These are phyloP conservation scores for Talaromyces ruber DNA, from an alignment of 495 filamentous ascomycete genomes.

Conservation along the genomic window DNA sequence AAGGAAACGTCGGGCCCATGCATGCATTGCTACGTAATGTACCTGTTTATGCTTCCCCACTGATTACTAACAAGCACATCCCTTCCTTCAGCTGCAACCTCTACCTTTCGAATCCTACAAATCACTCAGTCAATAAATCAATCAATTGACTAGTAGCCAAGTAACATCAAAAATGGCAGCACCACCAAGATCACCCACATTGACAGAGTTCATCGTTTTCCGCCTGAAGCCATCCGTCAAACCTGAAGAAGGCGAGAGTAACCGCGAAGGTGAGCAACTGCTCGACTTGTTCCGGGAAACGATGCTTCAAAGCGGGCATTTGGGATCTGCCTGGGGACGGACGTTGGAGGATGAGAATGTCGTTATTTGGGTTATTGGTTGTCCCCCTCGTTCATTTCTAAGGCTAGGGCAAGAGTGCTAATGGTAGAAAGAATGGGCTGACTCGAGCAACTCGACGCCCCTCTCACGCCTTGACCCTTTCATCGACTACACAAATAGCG, in stretches of 20 bases:
- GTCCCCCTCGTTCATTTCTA: conserved; percentile 3
- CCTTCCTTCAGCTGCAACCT: not conserved
- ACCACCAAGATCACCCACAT: conserved; percentile 3
- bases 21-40: not conserved
- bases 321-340: conserved; percentile 32
- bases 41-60: not conserved
- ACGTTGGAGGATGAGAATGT: conserved; percentile 25
- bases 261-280: conserved; percentile 21
- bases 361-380: conserved; percentile 34
- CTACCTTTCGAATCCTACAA: not conserved
- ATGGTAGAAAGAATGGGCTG: conserved; percentile 30
- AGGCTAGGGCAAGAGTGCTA: not conserved
- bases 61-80: not conserved
- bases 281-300: conserved; percentile 19
- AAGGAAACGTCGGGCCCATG: not conserved
- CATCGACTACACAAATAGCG: conserved; percentile 9
- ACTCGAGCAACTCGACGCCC: conserved; percentile 20
- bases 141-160: not conserved
- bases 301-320: conserved; percentile 27
- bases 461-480: conserved; percentile 15
- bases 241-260: conserved; percentile 29
- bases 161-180: not conserved
- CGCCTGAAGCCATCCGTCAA: conserved; percentile 27
- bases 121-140: not conserved
- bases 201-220: conserved; percentile 34